Evolutionary conservation across 129 eudicot genomes (phyloP).

Genomic region (Flaveria trinervia): DNA sequence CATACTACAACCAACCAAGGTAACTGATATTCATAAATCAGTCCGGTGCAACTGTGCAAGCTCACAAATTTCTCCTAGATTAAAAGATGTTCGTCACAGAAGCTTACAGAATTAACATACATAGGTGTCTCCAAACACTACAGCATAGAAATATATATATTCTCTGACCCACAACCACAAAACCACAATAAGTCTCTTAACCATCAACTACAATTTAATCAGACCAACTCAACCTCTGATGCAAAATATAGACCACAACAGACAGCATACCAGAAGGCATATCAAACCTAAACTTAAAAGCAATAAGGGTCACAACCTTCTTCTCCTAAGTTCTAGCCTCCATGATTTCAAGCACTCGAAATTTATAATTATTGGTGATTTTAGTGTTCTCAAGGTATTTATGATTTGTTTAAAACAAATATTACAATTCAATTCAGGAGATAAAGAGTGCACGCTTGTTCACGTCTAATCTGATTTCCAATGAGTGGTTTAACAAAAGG

Average conservation of each 20-base stretch:
- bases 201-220: slow-evolving; percentile 3
- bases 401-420: too few species aligned
- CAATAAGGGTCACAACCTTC: background rate
- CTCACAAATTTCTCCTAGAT: background rate
- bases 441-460: too few species aligned
- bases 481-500: too few species aligned
- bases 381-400: too few species aligned
- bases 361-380: background rate
- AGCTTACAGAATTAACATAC: background rate
- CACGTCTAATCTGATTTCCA: too few species aligned
- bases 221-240: background rate
- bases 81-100: background rate
- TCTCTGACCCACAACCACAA: too few species aligned
- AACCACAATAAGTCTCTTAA: too few species aligned
- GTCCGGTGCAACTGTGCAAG: background rate
- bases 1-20: background rate
- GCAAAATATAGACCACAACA: background rate
- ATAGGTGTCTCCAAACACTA: background rate
- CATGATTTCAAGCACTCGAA: background rate
- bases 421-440: too few species aligned
- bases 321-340: background rate
- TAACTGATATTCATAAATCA: background rate
- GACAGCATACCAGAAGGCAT: slow-evolving; percentile 12
- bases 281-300: background rate
- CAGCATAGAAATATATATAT: too few species aligned